A percentile compares a stretch with the other conserved stretches of the same genome.
Evolutionary conservation across 2,329 filamentous ascomycete genomes (phyloP).

Genomic region (Fusarium subtropicale): DNA sequence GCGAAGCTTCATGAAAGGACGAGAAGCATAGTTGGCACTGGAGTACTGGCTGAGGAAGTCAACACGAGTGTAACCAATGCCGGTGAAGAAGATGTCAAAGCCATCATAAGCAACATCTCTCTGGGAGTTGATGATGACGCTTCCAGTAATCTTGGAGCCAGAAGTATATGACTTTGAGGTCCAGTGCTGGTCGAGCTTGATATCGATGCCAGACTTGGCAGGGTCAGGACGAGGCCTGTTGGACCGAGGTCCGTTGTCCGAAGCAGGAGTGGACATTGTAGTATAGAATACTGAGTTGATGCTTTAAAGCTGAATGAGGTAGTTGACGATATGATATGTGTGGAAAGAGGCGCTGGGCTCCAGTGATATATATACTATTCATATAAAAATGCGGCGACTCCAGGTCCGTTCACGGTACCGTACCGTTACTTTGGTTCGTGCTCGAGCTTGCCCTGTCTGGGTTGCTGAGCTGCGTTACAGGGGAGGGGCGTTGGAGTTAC

Average conservation of each 20-base stretch:
- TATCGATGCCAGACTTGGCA: conserved; percentile 55
- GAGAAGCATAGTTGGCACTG: conserved; percentile 60
- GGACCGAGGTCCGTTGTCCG: conserved; percentile 43
- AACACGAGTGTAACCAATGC: conserved; percentile 61
- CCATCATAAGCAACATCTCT: conserved; percentile 62
- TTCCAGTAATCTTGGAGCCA: conserved; percentile 62
- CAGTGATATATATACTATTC: conserved; percentile 44
- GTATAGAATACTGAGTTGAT: conserved; percentile 24
- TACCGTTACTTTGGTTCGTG: conserved; percentile 43
- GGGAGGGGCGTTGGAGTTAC: conserved; percentile 27
- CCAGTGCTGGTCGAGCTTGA: conserved; percentile 66
- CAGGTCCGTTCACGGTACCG: conserved; percentile 26
- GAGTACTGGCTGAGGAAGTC: conserved; percentile 63
- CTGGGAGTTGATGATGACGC: conserved; percentile 59
- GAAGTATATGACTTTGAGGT: conserved; percentile 67
- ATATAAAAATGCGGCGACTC: conserved; percentile 35
- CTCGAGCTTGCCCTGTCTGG: conserved; percentile 34
- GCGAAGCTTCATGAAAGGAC: conserved; percentile 66
- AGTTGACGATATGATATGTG: conserved; percentile 26
- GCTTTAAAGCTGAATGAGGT: conserved; percentile 33
- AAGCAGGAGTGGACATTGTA: conserved; percentile 44
- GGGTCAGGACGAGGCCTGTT: conserved; percentile 29
- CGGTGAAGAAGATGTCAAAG: conserved; percentile 65
- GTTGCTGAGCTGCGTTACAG: conserved; percentile 37
- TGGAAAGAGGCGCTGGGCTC: conserved; percentile 21